Base-by-base conservation (phyloP, 257 asterid genomes). In the Osmanthus fragrans region DNA sequence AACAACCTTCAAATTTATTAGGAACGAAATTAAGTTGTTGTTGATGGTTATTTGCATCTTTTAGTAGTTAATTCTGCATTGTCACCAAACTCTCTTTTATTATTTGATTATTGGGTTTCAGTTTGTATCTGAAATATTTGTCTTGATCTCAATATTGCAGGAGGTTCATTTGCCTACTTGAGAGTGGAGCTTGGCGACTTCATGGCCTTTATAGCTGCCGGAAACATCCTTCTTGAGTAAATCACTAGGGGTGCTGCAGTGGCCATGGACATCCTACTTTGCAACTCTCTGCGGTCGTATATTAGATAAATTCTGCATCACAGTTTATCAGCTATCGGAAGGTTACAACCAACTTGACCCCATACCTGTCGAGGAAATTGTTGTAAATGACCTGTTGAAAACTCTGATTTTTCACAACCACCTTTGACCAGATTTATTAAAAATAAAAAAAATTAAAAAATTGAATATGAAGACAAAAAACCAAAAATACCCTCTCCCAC, bases 171-270 rank as follows among this genome's bases (percentile, higher is more conserved):
- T 72, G 92, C 97, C 32, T 94, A 94, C 88, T 66, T 94, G 47
- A 80, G 98, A 65, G 97, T 94, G 77, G 97, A 92, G 87, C 91
- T 94, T 4, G 98, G 98, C 3, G 97, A 94, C 25, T 94, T 94
- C 27, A 25, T 25, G 27, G 27, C 27, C 79, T 94, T 90, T 67
- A 77, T 94, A 1, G 97, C 97, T 5, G 98, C 93, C 3, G 98
- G 97, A 49, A 94, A 94, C 78, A 91, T 91, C 64, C 87, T 92
- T 1, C 93, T 92, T 4, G 98, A 92, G 82, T 94, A 92, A 67
- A 77, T 87, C 0, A 86, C 92, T 27, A 86, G 92, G 51, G 89
- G 94, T 1, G 98, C 97, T 3, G 98, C 97, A 1, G 98, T 94
- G 37, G 89, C 98, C 97, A 0, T 94, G 97, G 97, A 94, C 98